These are phyloP conservation scores for Suillus lakei DNA, from an alignment of 768 basidiomycete genomes.

Conservation along the genomic window DNA sequence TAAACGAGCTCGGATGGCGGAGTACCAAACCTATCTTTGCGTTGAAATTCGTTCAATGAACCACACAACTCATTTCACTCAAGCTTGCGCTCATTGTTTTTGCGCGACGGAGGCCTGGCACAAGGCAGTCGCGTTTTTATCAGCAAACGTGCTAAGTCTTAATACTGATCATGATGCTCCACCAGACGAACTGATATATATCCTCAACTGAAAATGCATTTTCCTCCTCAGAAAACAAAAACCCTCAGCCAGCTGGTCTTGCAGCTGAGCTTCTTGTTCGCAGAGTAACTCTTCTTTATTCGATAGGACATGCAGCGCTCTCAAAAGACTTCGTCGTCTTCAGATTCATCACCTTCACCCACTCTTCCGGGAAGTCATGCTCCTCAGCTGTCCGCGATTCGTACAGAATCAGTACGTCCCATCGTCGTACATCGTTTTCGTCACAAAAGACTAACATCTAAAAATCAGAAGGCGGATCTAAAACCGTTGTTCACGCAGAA, in stretches of 20 bases:
- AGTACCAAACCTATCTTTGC: slow-evolving; percentile 28
- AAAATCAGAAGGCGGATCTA: slow-evolving; percentile 25
- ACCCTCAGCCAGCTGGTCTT: not conserved
- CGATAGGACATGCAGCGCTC: not conserved
- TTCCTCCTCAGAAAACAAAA: slow-evolving; percentile 2
- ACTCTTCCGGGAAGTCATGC: not conserved
- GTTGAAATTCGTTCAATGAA: slow-evolving; percentile 20
- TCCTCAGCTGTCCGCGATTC: not conserved
- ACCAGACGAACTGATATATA: slow-evolving; percentile 3
- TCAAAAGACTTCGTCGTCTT: slow-evolving; percentile 5
- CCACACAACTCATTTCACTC: slow-evolving; percentile 27
- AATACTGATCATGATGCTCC: slow-evolving; percentile 7
- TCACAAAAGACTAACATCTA: slow-evolving; percentile 12
- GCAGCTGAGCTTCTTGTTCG: not conserved
- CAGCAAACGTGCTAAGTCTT: slow-evolving; percentile 26
- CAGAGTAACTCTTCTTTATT: not conserved
- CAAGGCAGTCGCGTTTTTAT: slow-evolving; percentile 31
- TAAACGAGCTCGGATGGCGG: slow-evolving; percentile 26
- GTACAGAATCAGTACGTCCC: slow-evolving; percentile 1
- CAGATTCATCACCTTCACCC: slow-evolving; percentile 3
- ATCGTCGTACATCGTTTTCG: not conserved
- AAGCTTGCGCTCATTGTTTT: slow-evolving; percentile 18
- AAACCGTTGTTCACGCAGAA: slow-evolving; percentile 24
- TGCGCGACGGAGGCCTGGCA: slow-evolving; percentile 38
- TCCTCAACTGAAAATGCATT: slow-evolving; percentile 2